Conservation (phyloP, 495 filamentous ascomycete species). For the Penicillium ucsense region DNA sequence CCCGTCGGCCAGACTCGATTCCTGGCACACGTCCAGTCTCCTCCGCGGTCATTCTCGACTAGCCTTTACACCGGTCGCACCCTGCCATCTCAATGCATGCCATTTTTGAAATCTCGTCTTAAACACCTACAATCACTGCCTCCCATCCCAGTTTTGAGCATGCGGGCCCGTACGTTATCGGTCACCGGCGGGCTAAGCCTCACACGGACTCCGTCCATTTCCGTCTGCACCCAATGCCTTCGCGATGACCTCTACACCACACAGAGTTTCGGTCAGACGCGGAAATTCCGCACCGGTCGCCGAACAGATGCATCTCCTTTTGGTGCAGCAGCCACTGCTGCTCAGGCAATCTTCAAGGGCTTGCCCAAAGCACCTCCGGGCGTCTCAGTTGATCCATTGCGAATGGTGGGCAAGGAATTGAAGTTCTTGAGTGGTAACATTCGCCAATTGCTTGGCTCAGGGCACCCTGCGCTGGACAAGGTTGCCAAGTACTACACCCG, state of each 20-base stretch:
- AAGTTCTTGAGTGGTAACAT: constrained; percentile 89
- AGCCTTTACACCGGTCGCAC: not conserved
- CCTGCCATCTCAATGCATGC: constrained; percentile 4
- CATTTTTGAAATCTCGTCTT: not conserved
- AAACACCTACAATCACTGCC: constrained; percentile 1
- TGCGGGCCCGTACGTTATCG: constrained; percentile 34
- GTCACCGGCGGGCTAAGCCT: constrained; percentile 32
- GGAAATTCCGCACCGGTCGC: constrained; percentile 35
- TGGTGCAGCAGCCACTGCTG: constrained; percentile 66
- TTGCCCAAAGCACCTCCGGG: constrained; percentile 48
- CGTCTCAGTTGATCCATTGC: constrained; percentile 62
- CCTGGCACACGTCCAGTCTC: constrained; percentile 4
- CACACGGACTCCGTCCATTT: constrained; percentile 24
- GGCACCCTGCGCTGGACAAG: constrained; percentile 86
- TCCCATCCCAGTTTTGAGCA: constrained; percentile 13
- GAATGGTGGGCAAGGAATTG: constrained; percentile 87
- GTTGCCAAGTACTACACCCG: constrained; percentile 98
- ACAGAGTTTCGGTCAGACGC: constrained; percentile 22
- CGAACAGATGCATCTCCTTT: constrained; percentile 42
- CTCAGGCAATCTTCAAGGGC: constrained; percentile 68
- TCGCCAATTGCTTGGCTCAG: constrained; percentile 75
- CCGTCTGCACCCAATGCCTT: constrained; percentile 38
- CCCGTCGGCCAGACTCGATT: constrained; percentile 13
- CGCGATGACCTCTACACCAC: constrained; percentile 28
- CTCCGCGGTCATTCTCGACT: constrained; percentile 1